Evolutionary conservation across 257 asterid species (phyloP).

Genomic region (Eucommia ulmoides): DNA sequence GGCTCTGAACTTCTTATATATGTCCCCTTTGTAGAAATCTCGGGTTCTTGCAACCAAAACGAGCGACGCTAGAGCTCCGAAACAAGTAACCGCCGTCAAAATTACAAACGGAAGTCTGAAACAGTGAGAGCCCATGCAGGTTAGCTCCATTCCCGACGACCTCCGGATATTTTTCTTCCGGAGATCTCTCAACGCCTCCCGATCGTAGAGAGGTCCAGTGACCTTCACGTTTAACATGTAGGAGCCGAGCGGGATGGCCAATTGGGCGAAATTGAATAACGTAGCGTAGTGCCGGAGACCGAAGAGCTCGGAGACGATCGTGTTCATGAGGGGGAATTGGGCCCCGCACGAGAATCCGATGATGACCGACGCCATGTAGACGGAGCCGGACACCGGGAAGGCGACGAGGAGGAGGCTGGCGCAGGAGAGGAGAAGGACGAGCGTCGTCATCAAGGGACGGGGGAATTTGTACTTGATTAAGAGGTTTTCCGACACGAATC

Average conservation of each 20-base stretch:
- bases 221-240: neutral
- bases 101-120: neutral
- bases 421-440: neutral
- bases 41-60: neutral
- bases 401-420: conserved; percentile 1
- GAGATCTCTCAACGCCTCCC: neutral
- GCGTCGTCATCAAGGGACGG: neutral
- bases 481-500: neutral
- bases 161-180: neutral
- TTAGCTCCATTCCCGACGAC: neutral
- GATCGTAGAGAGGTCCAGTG: neutral
- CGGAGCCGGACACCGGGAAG: neutral
- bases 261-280: neutral
- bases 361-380: neutral
- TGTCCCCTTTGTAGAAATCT: neutral
- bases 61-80: neutral
- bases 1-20: neutral
- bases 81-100: neutral
- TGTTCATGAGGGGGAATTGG: neutral
- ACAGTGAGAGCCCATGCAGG: neutral
- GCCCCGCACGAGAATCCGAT: neutral
- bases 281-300: neutral
- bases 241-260: neutral
- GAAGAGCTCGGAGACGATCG: neutral
- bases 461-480: neutral